phyloP scores from a whole-genome alignment of 2,329 filamentous ascomycete genomes.

The Sporothrix humicola region DNA sequence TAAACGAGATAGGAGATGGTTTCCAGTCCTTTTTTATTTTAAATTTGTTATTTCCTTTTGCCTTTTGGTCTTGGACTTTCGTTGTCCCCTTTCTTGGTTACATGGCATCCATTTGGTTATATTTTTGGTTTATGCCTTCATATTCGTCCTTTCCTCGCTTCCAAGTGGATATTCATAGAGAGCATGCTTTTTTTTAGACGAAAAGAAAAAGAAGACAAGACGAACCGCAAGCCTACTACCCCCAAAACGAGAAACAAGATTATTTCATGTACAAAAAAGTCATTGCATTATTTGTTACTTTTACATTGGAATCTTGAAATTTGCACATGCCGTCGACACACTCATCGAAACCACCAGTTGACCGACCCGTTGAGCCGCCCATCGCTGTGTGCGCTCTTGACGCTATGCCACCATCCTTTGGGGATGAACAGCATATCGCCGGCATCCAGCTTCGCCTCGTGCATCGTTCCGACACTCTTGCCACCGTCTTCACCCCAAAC shows the following conservation, averaged over 20 bases:
- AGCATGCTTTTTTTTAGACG: constrained; percentile 18
- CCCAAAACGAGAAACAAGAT: constrained; percentile 1
- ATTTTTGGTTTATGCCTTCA: not conserved
- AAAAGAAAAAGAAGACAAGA: constrained; percentile 14
- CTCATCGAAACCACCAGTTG: constrained; percentile 80
- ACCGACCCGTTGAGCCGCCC: constrained; percentile 53
- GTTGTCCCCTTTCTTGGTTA: not conserved
- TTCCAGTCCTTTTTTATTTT: not conserved
- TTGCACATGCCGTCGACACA: not conserved
- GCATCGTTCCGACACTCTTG: constrained; percentile 42
- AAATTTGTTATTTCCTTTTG: not conserved
- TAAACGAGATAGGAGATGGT: not conserved
- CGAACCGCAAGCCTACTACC: not conserved
- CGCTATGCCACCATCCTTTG: constrained; percentile 85
- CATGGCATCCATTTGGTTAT: constrained; percentile 4
- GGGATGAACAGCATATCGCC: constrained; percentile 82
- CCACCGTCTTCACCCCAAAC: constrained; percentile 64
- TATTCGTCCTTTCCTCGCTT: not conserved
- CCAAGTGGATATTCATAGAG: constrained; percentile 24
- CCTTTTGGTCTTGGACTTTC: not conserved
- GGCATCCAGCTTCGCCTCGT: constrained; percentile 62
- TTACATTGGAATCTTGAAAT: no score
- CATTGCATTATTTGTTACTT: not conserved
- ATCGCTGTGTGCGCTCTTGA: constrained; percentile 63
- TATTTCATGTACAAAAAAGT: constrained; percentile 5